These are phyloP conservation scores for Myxozyma monticola DNA, from an alignment of 805 yeast genomes.

Conservation along the genomic window DNA sequence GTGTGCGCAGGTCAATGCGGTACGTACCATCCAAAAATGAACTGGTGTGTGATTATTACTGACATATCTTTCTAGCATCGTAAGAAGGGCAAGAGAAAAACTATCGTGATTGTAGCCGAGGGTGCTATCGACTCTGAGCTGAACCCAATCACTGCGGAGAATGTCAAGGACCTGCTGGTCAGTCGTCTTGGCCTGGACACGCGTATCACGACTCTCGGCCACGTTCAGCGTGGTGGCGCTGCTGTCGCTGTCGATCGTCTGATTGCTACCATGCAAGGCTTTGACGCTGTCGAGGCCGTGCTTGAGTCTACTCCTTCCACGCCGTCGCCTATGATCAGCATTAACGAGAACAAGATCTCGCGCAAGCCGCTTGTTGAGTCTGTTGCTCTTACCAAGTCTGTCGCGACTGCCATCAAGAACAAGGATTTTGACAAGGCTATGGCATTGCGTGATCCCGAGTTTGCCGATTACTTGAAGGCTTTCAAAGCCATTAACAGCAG, in stretches of 20 bases:
- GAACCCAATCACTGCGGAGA: conserved; percentile 74
- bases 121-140: conserved; percentile 88
- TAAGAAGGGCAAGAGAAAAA: conserved; percentile 83
- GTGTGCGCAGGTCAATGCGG: conserved; percentile 58
- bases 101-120: conserved; percentile 96
- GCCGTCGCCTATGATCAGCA: conserved; percentile 93
- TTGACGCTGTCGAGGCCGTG: conserved; percentile 93
- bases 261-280: conserved; percentile 94
- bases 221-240: conserved; percentile 98
- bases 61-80: conserved; percentile 59
- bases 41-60: neutral
- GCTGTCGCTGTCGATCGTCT: conserved; percentile 94
- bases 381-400: conserved; percentile 81
- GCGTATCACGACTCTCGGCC: conserved; percentile 92
- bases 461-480: conserved; percentile 74
- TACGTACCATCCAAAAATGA: conserved; percentile 11
- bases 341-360: conserved; percentile 81
- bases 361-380: conserved; percentile 88
- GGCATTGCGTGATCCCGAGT: conserved; percentile 81
- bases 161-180: conserved; percentile 79
- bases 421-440: conserved; percentile 87
- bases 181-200: conserved; percentile 83
- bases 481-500: conserved; percentile 63
- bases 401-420: conserved; percentile 78
- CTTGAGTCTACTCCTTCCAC: conserved; percentile 82